These are phyloP conservation scores for Trypethelium eluteriae DNA, from an alignment of 495 filamentous ascomycete genomes.

Conservation along the genomic window DNA sequence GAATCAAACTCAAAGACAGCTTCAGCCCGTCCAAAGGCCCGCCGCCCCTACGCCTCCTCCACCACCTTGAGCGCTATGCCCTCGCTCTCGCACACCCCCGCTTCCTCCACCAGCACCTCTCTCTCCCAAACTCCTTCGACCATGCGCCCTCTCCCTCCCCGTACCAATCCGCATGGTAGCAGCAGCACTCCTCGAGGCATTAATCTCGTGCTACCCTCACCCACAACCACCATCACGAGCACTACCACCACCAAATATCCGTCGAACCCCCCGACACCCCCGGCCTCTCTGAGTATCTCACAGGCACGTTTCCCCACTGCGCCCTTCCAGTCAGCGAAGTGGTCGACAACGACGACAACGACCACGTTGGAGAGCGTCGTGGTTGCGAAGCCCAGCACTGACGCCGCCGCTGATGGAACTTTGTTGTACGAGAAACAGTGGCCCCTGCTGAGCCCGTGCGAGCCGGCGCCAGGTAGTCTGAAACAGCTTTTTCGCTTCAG, in stretches of 20 bases:
- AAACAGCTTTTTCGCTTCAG: slow-evolving; percentile 28
- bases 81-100: slow-evolving; percentile 33
- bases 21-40: slow-evolving; percentile 22
- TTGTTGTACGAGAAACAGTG: slow-evolving; percentile 25
- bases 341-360: neutral
- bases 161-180: slow-evolving; percentile 29
- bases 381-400: neutral
- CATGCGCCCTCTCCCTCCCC: slow-evolving; percentile 26
- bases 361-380: neutral
- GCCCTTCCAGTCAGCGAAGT: slow-evolving; percentile 13
- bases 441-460: slow-evolving; percentile 14
- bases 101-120: slow-evolving; percentile 31
- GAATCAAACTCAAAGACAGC: slow-evolving; percentile 6
- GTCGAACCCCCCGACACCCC: slow-evolving; percentile 14
- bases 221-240: neutral
- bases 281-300: slow-evolving; percentile 17
- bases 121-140: slow-evolving; percentile 25
- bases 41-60: slow-evolving; percentile 25
- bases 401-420: slow-evolving; percentile 15
- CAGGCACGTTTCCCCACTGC: slow-evolving; percentile 21
- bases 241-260: neutral
- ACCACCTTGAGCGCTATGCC: slow-evolving; percentile 24
- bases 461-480: slow-evolving; percentile 22
- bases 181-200: slow-evolving; percentile 28
- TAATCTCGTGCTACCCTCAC: slow-evolving; percentile 31